Evolutionary conservation across 305 asterid genomes (phyloP).

Genomic region (Solanum hybrid): DNA sequence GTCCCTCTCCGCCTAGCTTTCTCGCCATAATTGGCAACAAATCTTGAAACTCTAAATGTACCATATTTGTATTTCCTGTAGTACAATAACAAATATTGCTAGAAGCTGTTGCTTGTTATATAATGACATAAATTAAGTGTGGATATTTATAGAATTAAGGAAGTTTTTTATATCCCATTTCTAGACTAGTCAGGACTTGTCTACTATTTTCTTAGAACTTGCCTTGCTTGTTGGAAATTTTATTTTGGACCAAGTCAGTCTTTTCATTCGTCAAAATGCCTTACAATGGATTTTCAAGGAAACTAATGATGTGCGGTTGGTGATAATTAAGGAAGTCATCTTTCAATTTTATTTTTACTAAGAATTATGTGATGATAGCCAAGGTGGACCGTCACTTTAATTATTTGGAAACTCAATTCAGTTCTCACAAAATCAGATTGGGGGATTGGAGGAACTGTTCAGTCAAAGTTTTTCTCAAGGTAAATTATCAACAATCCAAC

Average conservation of each 20-base stretch:
- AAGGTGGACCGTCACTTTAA: background rate
- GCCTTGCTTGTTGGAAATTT: background rate
- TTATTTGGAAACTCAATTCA: background rate
- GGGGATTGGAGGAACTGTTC: background rate
- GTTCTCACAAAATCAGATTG: background rate
- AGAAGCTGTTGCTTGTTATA: background rate
- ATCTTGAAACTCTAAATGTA: slow-evolving; percentile 13
- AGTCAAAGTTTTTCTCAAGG: background rate
- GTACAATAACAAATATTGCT: background rate
- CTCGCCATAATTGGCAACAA: slow-evolving; percentile 17
- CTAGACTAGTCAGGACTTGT: background rate
- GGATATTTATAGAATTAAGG: background rate
- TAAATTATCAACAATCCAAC: background rate
- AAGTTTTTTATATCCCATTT: background rate
- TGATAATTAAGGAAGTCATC: no score
- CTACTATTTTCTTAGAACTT: background rate
- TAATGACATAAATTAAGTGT: background rate
- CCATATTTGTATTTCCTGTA: background rate
- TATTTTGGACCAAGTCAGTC: background rate
- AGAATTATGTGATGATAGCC: background rate
- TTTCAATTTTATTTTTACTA: background rate
- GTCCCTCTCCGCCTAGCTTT: slow-evolving; percentile 16
- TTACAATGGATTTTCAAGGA: background rate
- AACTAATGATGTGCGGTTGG: background rate
- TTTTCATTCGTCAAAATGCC: background rate